A percentile compares a stretch with the other conserved stretches of the same genome.
These are phyloP conservation scores for Wickerhamomyces mucosus DNA, from an alignment of 805 yeast genomes.

Conservation along the genomic window DNA sequence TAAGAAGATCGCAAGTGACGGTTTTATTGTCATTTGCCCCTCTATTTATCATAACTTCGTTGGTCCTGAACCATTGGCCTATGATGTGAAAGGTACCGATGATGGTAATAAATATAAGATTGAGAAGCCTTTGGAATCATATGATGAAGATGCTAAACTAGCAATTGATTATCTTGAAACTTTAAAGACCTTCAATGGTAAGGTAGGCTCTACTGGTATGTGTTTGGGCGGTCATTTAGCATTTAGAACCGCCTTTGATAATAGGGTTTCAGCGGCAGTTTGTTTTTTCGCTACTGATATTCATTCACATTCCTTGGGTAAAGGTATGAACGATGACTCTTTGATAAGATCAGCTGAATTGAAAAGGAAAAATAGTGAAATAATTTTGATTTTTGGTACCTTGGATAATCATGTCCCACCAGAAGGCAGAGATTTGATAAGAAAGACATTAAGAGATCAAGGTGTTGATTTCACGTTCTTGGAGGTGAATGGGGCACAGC, in stretches of 20 bases:
- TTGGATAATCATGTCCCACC: conserved; percentile 75
- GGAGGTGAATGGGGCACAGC: conserved; percentile 74
- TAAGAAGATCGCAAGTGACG: conserved; percentile 69
- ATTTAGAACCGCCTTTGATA: conserved; percentile 59
- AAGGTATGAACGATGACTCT: conserved; percentile 57
- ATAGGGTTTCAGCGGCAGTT: conserved; percentile 55
- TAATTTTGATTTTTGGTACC: conserved; percentile 66
- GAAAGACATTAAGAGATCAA: conserved; percentile 47
- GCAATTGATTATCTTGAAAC: conserved; percentile 52
- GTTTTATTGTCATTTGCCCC: conserved; percentile 72
- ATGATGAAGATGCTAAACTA: conserved; percentile 64
- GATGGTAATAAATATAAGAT: conserved; percentile 59
- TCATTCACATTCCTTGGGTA: conserved; percentile 58
- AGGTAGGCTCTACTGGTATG: conserved; percentile 79
- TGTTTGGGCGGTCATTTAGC: conserved; percentile 82
- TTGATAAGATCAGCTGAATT: conserved; percentile 46
- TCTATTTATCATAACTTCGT: conserved; percentile 71
- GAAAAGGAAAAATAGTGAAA: conserved; percentile 41
- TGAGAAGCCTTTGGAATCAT: conserved; percentile 52
- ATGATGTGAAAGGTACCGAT: conserved; percentile 69
- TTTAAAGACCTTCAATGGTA: conserved; percentile 58
- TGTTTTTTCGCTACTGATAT: conserved; percentile 79
- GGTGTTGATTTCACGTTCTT: conserved; percentile 59
- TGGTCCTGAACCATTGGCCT: conserved; percentile 52
- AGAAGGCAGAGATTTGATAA: conserved; percentile 63